phyloP scores from a whole-genome alignment of 768 basidiomycete species.

The Hemileccinum impolitum region DNA sequence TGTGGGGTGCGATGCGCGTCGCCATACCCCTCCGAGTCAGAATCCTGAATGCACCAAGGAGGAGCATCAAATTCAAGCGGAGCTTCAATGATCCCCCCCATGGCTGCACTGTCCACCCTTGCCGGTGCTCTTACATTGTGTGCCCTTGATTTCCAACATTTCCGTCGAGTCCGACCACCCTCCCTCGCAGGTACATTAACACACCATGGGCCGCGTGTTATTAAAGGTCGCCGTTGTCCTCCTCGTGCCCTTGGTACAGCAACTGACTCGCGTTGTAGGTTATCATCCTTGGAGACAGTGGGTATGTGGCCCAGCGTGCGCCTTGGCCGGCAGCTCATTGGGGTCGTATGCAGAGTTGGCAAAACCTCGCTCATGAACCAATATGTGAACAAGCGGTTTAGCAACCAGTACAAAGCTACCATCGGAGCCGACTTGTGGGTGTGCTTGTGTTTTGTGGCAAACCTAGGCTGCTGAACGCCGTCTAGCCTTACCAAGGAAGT shows the following conservation, averaged over 20 bases:
- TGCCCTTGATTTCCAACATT: too few species aligned
- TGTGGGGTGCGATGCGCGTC: slow-evolving; percentile 29
- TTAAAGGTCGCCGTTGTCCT: slow-evolving; percentile 59
- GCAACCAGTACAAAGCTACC: slow-evolving; percentile 99
- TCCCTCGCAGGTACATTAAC: neutral
- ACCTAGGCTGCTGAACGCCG: slow-evolving; percentile 6
- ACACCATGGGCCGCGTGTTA: slow-evolving; percentile 76
- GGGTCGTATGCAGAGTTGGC: slow-evolving; percentile 63
- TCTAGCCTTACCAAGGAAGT: slow-evolving; percentile 93
- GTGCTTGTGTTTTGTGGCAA: slow-evolving; percentile 9
- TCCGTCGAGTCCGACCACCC: too few species aligned
- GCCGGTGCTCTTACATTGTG: slow-evolving; percentile 13
- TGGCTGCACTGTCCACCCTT: slow-evolving; percentile 9
- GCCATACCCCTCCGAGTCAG: slow-evolving; percentile 31
- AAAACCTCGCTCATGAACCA: slow-evolving; percentile 99
- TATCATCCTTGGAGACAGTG: slow-evolving; percentile 98
- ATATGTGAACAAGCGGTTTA: slow-evolving; percentile 99
- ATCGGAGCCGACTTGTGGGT: slow-evolving; percentile 95
- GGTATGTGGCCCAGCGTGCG: slow-evolving; percentile 46
- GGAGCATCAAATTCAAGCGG: slow-evolving; percentile 19
- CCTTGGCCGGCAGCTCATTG: slow-evolving; percentile 8
- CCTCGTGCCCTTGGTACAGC: neutral
- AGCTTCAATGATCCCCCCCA: slow-evolving; percentile 20
- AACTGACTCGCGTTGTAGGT: slow-evolving; percentile 51
- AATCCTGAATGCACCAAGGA: neutral